Conservation (phyloP, 2,329 filamentous ascomycete species). For the Stagonosporopsis vannaccii region DNA sequence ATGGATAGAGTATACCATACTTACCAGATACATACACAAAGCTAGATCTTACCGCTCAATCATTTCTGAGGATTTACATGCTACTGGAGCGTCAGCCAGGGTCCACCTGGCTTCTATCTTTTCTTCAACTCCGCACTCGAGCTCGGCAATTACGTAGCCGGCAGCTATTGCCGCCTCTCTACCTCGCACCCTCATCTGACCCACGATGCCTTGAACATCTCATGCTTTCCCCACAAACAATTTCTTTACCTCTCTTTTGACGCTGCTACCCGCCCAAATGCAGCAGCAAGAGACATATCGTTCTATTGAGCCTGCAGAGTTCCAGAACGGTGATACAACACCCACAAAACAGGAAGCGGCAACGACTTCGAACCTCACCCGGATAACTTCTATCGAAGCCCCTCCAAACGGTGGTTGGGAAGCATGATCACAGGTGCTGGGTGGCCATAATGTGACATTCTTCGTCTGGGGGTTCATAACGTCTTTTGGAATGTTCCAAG, state of each 20-base stretch:
- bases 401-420: conserved; percentile 52
- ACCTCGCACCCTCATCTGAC: not conserved
- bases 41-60: not conserved
- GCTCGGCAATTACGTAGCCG: conserved; percentile 11
- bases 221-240: too few species aligned
- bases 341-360: not conserved
- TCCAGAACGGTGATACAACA: not conserved
- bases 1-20: too few species aligned
- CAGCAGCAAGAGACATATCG: conserved; percentile 4
- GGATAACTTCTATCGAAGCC: conserved; percentile 21
- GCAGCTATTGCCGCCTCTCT: conserved; percentile 1
- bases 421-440: conserved; percentile 43
- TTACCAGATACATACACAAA: not conserved
- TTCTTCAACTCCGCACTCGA: not conserved
- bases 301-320: not conserved
- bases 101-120: not conserved
- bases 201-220: not conserved
- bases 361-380: conserved; percentile 5
- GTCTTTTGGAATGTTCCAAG: conserved; percentile 56
- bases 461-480: conserved; percentile 52
- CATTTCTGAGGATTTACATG: not conserved
- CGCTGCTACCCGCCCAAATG: not conserved
- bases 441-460: conserved; percentile 38
- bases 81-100: not conserved
- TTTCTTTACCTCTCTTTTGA: not conserved